These are phyloP conservation scores for Phytophthora brassicae DNA, from an alignment of 352 stramenopile species.

Conservation along the genomic window DNA sequence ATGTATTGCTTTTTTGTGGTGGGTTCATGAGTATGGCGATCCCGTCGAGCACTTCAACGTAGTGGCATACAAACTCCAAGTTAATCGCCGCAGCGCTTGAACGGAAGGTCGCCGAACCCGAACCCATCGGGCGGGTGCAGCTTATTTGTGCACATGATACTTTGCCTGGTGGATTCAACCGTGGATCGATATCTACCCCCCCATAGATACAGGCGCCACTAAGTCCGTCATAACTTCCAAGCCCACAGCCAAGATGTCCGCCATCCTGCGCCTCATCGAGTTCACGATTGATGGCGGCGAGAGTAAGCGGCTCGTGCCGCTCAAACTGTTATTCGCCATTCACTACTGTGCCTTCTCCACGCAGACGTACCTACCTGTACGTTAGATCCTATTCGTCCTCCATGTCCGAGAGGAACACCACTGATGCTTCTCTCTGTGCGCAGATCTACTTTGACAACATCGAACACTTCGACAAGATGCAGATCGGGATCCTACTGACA, in stretches of 20 bases:
- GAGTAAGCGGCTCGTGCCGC: conserved; percentile 56
- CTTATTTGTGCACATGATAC: too few species aligned
- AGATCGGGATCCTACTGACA: conserved; percentile 73
- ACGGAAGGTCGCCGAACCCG: too few species aligned
- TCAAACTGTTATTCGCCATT: conserved; percentile 76
- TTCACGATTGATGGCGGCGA: conserved; percentile 70
- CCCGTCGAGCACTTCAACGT: conserved; percentile 18
- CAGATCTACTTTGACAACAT: conserved; percentile 59
- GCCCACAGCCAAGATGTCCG: conserved; percentile 15
- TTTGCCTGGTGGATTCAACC: too few species aligned
- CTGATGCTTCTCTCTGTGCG: not conserved
- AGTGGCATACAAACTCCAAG: conserved; percentile 16
- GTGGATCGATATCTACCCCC: not conserved
- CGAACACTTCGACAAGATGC: conserved; percentile 65
- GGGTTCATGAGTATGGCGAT: too few species aligned
- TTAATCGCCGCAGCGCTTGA: not conserved
- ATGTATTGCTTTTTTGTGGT: too few species aligned
- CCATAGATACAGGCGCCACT: too few species aligned
- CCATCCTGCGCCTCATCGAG: conserved; percentile 34
- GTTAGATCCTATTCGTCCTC: not conserved
- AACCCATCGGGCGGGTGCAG: too few species aligned
- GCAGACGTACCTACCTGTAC: conserved; percentile 66
- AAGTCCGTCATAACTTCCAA: too few species aligned
- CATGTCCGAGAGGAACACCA: too few species aligned
- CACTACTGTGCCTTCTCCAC: conserved; percentile 69